phyloP scores from a whole-genome alignment of 108 stramenopile genomes.

The Nitzschia putrida region DNA sequence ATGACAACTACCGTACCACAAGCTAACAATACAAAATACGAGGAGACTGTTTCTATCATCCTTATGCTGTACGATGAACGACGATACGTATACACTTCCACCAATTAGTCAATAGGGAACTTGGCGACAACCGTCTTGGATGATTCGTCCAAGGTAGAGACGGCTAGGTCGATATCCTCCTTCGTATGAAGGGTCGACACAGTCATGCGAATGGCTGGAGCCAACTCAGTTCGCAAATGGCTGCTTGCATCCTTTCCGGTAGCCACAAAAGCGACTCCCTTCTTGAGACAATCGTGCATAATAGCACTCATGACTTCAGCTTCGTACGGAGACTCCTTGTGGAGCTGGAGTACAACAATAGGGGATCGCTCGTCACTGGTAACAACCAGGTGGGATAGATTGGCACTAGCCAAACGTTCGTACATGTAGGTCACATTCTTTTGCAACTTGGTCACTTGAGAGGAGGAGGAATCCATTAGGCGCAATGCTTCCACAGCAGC shows the following conservation, averaged over 20 bases:
- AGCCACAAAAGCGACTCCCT: constrained; percentile 73
- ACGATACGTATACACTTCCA: background rate
- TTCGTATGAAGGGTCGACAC: constrained; percentile 67
- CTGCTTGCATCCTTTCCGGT: constrained; percentile 55
- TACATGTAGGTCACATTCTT: constrained; percentile 51
- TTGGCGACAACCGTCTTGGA: constrained; percentile 18
- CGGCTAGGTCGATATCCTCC: constrained; percentile 63
- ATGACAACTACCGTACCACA: too few relatives aligned
- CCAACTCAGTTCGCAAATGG: constrained; percentile 60
- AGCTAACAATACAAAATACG: too few relatives aligned
- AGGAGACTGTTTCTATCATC: too few relatives aligned
- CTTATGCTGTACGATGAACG: too few relatives aligned
- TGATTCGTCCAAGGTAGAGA: constrained; percentile 26
- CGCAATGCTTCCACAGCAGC: constrained; percentile 67
- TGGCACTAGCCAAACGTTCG: constrained; percentile 30
- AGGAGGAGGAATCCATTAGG: constrained; percentile 36
- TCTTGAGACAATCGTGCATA: constrained; percentile 58
- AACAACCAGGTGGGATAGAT: constrained; percentile 43
- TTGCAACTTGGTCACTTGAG: constrained; percentile 32
- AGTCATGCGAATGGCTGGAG: constrained; percentile 77
- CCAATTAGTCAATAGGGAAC: constrained; percentile 21
- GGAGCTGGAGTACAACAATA: constrained; percentile 72
- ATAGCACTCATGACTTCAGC: constrained; percentile 64
- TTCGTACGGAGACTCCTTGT: constrained; percentile 57
- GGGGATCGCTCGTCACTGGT: constrained; percentile 77